Conservation (phyloP, 2,329 filamentous ascomycete genomes). For the Ilyonectria mors-panacis region DNA sequence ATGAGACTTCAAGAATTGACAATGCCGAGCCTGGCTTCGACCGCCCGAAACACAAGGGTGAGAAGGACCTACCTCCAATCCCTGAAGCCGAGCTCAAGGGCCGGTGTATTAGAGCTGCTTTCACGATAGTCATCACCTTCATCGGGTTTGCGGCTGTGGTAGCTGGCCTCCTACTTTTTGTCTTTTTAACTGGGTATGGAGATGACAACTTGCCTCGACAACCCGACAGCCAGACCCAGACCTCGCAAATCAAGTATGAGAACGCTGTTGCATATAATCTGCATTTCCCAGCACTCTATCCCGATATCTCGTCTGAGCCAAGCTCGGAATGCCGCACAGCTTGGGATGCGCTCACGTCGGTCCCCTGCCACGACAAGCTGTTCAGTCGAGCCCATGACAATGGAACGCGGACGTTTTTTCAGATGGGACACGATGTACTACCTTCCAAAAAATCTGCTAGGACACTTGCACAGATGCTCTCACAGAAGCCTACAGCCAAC, state of each 20-base stretch:
- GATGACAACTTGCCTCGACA: too few species aligned
- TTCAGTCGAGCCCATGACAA: constrained; percentile 19
- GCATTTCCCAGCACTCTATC: constrained; percentile 21
- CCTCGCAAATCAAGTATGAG: neutral
- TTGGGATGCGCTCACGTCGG: constrained; percentile 5
- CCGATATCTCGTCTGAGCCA: constrained; percentile 6
- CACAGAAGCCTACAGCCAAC: constrained; percentile 1
- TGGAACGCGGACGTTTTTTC: neutral
- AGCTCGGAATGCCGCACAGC: constrained; percentile 12
- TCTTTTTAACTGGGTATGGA: too few species aligned
- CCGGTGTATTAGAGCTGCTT: too few species aligned
- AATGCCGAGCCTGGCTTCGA: too few species aligned
- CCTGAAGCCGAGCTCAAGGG: too few species aligned
- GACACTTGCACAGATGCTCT: constrained; percentile 4
- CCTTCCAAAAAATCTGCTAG: constrained; percentile 4
- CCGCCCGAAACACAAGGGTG: too few species aligned
- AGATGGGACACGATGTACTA: constrained; percentile 15
- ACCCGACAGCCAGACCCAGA: too few species aligned
- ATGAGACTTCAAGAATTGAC: too few species aligned
- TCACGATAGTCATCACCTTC: too few species aligned
- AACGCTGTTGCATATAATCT: constrained; percentile 9
- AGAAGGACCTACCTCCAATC: too few species aligned
- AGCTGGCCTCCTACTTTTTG: too few species aligned
- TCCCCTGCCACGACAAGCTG: constrained; percentile 22
- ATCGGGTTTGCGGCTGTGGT: too few species aligned